Evolutionary conservation across 441 rosid species (phyloP), one percentile per base, ranked within the genome.

Genomic region (Gossypium gossypioides): DNA sequence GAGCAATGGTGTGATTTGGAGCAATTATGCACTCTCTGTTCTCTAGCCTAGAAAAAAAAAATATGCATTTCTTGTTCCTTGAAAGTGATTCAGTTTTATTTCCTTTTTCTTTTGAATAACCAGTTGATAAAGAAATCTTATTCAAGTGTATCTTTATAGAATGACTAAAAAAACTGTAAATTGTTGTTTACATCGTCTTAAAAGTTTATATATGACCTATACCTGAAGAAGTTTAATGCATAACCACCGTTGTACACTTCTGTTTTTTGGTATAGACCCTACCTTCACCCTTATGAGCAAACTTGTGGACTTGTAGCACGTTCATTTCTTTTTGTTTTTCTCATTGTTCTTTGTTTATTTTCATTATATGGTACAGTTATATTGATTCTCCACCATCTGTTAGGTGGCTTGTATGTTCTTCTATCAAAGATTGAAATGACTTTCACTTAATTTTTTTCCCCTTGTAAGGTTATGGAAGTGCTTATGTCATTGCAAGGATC

Each of bases 401-500:
- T 24, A 6, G 9, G 27, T 66, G 50, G 50, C 46, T 24, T 71
- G 37, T 56, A 51, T 66, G 37, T 61, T 55, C 13, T 62, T 29
- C 4, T 13, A 25, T 46, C 16, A 21, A 54, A 9, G 12, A 6
- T 70, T 46, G 44, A 18, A 48, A 6, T 76, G 56, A 9, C 44
- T 54, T 9, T 55, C 58, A 56, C 5, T 22, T 48, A 9, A 19
- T 55, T 74, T 54, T 71, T 76, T 58, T 74, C 37, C 40, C 70
- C 50, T 58, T 77, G 51, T 73, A 78, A 96, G 99, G 99, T 96
- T 73, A 96, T 96, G 99, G 98, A 96, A 74, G 99, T 96, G 78
- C 97, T 96, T 64, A 88, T 96, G 99, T 87, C 99, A 18, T 80
- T 96, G 78, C 99, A 96, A 92, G 97, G 92, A 74, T 89, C 99